phyloP scores from a whole-genome alignment of 2,329 filamentous ascomycete genomes.

The Zarea fungicola region DNA sequence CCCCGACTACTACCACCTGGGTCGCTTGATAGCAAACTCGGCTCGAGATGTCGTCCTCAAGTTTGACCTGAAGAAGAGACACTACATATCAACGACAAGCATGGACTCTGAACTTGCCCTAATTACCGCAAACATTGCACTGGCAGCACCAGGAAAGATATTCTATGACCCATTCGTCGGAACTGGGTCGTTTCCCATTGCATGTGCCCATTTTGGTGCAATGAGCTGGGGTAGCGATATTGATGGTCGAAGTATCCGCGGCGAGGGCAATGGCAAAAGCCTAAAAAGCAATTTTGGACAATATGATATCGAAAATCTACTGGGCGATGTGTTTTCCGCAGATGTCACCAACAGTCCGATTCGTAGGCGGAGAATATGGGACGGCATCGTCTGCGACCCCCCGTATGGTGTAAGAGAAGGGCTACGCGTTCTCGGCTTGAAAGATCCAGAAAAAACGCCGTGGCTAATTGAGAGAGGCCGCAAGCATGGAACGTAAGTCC shows the following conservation, averaged over 20 bases:
- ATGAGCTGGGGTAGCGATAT: slow-evolving; percentile 84
- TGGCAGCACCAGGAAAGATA: slow-evolving; percentile 74
- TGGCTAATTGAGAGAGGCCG: slow-evolving; percentile 64
- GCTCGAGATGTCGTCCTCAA: slow-evolving; percentile 62
- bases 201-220: slow-evolving; percentile 86
- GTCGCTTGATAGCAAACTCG: slow-evolving; percentile 63
- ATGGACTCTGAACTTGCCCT: slow-evolving; percentile 96
- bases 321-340: slow-evolving; percentile 76
- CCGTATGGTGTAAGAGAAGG: slow-evolving; percentile 95
- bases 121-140: slow-evolving; percentile 84
- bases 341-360: slow-evolving; percentile 87
- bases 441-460: slow-evolving; percentile 56
- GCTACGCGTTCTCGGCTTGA: slow-evolving; percentile 75
- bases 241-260: slow-evolving; percentile 82
- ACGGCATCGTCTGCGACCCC: slow-evolving; percentile 92
- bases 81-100: slow-evolving; percentile 91
- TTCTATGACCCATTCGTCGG: slow-evolving; percentile 96
- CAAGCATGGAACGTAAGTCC: slow-evolving; percentile 62
- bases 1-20: slow-evolving; percentile 62
- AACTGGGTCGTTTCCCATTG: slow-evolving; percentile 87
- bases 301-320: slow-evolving; percentile 61
- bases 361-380: slow-evolving; percentile 57
- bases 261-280: slow-evolving; percentile 51
- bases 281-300: slow-evolving; percentile 72
- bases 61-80: slow-evolving; percentile 87